Evolutionary conservation across 129 eudicot species (phyloP).

Genomic region (Flaveria ramosissima): DNA sequence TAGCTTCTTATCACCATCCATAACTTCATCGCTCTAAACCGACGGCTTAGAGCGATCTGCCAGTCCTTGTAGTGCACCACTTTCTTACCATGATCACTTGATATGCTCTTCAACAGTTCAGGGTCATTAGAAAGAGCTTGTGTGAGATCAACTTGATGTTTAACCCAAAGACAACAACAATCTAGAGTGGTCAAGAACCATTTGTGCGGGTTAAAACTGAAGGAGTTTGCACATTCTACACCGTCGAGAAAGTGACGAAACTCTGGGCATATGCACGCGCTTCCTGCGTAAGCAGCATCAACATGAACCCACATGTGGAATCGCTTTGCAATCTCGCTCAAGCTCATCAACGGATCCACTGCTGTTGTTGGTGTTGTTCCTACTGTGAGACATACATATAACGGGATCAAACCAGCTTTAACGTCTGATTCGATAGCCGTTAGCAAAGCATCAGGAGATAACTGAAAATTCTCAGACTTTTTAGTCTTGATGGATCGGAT

Average conservation of each 20-base stretch:
- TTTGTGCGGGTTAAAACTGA: constrained; percentile 38
- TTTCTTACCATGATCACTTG: background rate
- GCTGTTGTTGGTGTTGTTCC: constrained; percentile 45
- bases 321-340: constrained; percentile 23
- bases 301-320: constrained; percentile 40
- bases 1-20: constrained; percentile 32
- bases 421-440: constrained; percentile 21
- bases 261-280: constrained; percentile 36
- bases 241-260: constrained; percentile 38
- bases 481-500: constrained; percentile 22
- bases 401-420: constrained; percentile 33
- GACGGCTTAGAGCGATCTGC: constrained; percentile 28
- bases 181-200: constrained; percentile 36
- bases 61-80: constrained; percentile 43
- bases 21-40: constrained; percentile 13
- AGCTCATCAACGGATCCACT: constrained; percentile 30
- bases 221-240: constrained; percentile 31
- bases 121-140: constrained; percentile 28
- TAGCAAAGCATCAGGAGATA: constrained; percentile 4
- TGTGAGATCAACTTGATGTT: constrained; percentile 8
- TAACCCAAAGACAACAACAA: constrained; percentile 43
- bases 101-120: constrained; percentile 22
- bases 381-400: constrained; percentile 30
- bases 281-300: constrained; percentile 32
- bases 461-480: constrained; percentile 9